Conservation (phyloP, 176 grass and related monocot genomes). For the Bromus sterilis region DNA sequence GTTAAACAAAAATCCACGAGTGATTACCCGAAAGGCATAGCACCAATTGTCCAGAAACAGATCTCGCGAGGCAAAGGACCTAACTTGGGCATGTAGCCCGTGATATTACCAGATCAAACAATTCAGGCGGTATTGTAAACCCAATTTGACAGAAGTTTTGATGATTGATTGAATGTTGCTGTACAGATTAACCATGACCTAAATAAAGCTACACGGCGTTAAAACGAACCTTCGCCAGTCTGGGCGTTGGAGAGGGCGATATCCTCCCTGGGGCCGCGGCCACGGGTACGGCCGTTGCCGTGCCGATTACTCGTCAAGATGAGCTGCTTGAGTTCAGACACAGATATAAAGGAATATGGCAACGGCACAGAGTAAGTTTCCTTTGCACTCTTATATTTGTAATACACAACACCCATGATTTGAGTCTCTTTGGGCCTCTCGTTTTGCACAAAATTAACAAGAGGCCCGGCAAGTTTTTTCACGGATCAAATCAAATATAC, state of each 20-base stretch:
- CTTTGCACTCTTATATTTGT: constrained; percentile 64
- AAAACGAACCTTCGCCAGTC: constrained; percentile 53
- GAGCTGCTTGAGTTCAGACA: constrained; percentile 41
- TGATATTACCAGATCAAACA: neutral
- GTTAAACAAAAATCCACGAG: neutral
- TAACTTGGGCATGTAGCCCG: neutral
- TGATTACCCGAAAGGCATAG: neutral
- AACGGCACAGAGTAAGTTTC: constrained; percentile 33
- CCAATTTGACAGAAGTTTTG: too few species aligned
- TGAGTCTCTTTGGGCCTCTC: neutral
- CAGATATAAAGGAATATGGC: constrained; percentile 30
- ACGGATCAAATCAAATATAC: constrained; percentile 11
- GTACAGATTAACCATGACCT: neutral
- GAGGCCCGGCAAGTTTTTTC: neutral
- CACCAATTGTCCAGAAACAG: neutral
- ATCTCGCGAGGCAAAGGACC: neutral
- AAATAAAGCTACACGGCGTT: neutral
- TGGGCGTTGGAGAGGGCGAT: constrained; percentile 38
- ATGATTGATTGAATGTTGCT: neutral
- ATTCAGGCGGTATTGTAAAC: too few species aligned
- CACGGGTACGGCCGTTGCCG: constrained; percentile 28
- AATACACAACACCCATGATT: constrained; percentile 62
- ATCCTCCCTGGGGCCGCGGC: constrained; percentile 34
- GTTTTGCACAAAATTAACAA: neutral
- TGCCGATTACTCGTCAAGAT: constrained; percentile 29